A percentile compares a stretch with the other conserved stretches of the same genome.
These are phyloP conservation scores for Aristolochia fimbriata DNA, from an alignment of 164 flowering plant genomes.

Conservation along the genomic window DNA sequence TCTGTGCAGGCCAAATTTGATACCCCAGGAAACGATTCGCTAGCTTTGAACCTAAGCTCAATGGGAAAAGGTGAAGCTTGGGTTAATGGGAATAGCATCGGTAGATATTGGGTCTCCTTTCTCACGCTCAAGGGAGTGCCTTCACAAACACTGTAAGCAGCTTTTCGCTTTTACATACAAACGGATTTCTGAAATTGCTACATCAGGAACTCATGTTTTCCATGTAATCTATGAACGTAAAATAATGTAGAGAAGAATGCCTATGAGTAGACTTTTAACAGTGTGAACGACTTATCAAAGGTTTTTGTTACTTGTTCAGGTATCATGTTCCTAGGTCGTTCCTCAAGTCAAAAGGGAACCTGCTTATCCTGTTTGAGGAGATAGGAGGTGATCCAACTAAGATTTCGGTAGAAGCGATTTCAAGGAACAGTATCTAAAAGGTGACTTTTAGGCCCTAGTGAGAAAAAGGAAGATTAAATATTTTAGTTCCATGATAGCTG, in stretches of 20 bases:
- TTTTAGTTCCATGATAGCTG: too few species aligned
- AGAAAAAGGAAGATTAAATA: too few species aligned
- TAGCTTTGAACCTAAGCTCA: constrained; percentile 38
- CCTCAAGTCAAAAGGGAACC: constrained; percentile 49
- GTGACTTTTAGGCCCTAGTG: too few species aligned
- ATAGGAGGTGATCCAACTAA: constrained; percentile 46
- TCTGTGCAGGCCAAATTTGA: constrained; percentile 37
- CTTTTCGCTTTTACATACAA: not conserved
- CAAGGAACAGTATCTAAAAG: constrained; percentile 1
- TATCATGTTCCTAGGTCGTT: constrained; percentile 72
- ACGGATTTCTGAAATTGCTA: not conserved
- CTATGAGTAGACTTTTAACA: not conserved
- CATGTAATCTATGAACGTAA: not conserved
- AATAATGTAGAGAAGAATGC: not conserved
- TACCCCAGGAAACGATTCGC: constrained; percentile 49
- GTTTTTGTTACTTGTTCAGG: constrained; percentile 20
- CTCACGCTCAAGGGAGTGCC: constrained; percentile 27
- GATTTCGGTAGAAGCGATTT: constrained; percentile 40
- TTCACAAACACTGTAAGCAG: constrained; percentile 42
- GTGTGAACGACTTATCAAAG: not conserved
- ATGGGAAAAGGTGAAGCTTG: constrained; percentile 85
- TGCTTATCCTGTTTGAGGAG: constrained; percentile 64
- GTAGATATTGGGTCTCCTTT: constrained; percentile 67
- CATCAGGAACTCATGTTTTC: not conserved
- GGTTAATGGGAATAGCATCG: constrained; percentile 69